A percentile compares a stretch with the other conserved stretches of the same genome.
Conservation (phyloP, 805 yeast species). For the Saccharomycopsis sp. region DNA sequence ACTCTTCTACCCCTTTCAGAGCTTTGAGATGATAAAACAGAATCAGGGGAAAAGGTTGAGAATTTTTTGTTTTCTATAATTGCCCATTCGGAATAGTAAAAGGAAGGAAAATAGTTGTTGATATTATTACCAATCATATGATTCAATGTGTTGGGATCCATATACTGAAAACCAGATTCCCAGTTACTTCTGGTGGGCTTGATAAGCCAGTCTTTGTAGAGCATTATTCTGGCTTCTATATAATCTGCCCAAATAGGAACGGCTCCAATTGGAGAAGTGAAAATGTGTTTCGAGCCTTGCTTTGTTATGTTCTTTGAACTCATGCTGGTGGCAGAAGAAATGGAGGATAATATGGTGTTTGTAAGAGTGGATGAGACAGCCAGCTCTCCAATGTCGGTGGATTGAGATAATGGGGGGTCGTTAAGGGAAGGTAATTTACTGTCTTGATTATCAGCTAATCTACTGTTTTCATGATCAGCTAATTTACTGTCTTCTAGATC, state of each 20-base stretch:
- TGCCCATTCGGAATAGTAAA: constrained; percentile 14
- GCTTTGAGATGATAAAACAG: neutral
- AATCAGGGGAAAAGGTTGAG: neutral
- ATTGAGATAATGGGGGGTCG: constrained; percentile 3
- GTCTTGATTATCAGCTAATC: too few species aligned
- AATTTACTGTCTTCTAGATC: too few species aligned
- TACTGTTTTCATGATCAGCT: too few species aligned
- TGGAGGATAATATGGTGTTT: neutral
- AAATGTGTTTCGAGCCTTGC: neutral
- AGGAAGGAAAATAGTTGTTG: neutral
- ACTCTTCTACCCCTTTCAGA: neutral
- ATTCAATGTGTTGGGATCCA: neutral
- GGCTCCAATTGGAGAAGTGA: constrained; percentile 12
- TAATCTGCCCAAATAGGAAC: constrained; percentile 16
- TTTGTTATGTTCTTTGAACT: neutral
- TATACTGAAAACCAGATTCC: neutral
- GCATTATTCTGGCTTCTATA: constrained; percentile 15
- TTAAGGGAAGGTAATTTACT: neutral
- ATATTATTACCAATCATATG: neutral
- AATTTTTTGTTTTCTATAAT: constrained; percentile 11
- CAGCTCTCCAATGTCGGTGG: constrained; percentile 1
- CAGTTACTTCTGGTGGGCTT: constrained; percentile 5
- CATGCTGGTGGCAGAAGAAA: neutral
- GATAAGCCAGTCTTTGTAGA: constrained; percentile 14
- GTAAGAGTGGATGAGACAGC: neutral